A percentile compares a stretch with the other conserved stretches of the same genome.
These are phyloP conservation scores for Eimeria nieschulzi DNA, from an alignment of 169 alveolate genomes.

Conservation along the genomic window DNA sequence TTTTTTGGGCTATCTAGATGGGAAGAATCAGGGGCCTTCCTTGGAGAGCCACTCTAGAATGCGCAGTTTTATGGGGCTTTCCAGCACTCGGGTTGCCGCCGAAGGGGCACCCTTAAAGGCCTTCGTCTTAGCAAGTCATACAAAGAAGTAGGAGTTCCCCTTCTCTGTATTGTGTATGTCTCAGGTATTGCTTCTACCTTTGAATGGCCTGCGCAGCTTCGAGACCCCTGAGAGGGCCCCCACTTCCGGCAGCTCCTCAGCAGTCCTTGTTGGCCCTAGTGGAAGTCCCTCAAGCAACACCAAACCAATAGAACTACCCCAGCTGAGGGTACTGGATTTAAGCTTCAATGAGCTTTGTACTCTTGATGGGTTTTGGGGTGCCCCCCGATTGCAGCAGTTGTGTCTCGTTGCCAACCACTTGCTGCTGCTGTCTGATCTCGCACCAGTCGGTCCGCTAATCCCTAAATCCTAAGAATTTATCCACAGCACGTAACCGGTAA, in stretches of 20 bases:
- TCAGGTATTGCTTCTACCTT: conserved; percentile 46
- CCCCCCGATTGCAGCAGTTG: conserved; percentile 68
- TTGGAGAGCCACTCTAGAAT: too few species aligned
- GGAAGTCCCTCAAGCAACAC: not conserved
- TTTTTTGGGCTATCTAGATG: too few species aligned
- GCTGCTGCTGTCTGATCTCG: conserved; percentile 65
- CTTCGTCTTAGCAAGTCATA: not conserved
- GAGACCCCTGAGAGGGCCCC: conserved; percentile 31
- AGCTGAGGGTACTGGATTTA: conserved; percentile 60
- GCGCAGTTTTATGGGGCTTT: too few species aligned
- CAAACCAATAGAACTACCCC: conserved; percentile 42
- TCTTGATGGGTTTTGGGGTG: conserved; percentile 54
- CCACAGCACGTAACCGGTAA: not conserved
- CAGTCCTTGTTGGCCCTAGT: not conserved
- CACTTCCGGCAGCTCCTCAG: not conserved
- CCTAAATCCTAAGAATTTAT: not conserved
- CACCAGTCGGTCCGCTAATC: conserved; percentile 65
- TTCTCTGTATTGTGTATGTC: too few species aligned
- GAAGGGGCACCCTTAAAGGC: not conserved
- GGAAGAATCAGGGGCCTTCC: too few species aligned
- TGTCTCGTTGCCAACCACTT: conserved; percentile 64
- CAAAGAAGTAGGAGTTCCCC: not conserved
- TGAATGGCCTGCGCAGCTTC: conserved; percentile 54
- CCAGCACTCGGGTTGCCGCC: not conserved
- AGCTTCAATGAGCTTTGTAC: conserved; percentile 58